Evolutionary conservation across 2,329 filamentous ascomycete genomes (phyloP), one percentile per base, ranked within the genome.

Genomic region (Penicillium frequentans): DNA sequence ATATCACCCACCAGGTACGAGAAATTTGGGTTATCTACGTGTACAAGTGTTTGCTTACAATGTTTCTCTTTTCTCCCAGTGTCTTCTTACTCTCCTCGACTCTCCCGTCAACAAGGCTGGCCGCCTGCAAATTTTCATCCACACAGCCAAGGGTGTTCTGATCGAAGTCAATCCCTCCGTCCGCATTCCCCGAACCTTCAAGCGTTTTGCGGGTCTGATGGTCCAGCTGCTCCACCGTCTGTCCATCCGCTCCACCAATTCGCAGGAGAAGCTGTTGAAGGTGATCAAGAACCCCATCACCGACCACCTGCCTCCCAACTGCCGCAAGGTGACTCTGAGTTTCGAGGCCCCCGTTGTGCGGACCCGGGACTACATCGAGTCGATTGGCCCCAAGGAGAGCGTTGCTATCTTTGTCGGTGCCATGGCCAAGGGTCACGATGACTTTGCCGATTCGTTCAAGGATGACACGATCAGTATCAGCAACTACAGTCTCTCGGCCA

Each of bases 121-220:
- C 70, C 93, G 88, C 77, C 87, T 99, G 39, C 95, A 99, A 78
- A 98, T 99, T 71, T 99, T 96, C 80, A 98, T 99, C 64, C 93
- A 96, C 76, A 98, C 95, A 5, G 92, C 93, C 64, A 97, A 96
- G 79, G 93, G 95, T 51, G 93, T 98, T 35, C 82, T 99, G 67
- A 99, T 99, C 70, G 92, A 98, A 79, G 93, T 99, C 64, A 97
- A 92, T 71, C 95, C 95, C n/a, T 93, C 92, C 9, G 95, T 99
- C 57, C 91, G 95, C 70, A 98, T 99, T 65, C 95, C 95, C 50
- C 88, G 95, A 77, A 99, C 95, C 0, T 99, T 99, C 79, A 99
- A 99, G 84, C 92, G 95, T 42, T 99, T 99, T 70, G 95, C 95
- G 46, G 95, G 95, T 79, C 82, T 99, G 60, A 99, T 99, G 95